Evolutionary conservation across 805 yeast genomes (phyloP), one percentile per base, ranked within the genome.

Genomic region (Teunomyces gatunensis): DNA sequence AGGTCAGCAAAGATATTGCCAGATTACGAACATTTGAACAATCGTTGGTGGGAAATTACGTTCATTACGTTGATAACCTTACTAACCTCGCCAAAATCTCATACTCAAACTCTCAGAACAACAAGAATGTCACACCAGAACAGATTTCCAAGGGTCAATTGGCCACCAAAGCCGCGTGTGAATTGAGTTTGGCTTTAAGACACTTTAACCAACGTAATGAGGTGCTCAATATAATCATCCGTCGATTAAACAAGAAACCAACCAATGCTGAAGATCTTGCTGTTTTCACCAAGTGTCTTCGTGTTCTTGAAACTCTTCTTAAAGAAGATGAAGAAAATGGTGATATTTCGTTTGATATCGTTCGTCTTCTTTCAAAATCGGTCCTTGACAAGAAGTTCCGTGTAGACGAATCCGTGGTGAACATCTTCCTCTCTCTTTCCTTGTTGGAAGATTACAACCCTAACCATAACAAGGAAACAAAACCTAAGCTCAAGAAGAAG

Each of bases 141-240:
- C 76, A 72, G 44, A 61, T 75, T 5, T 68, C 66, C 45, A 57
- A 73, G 52, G 89, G 89, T 6, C 68, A 73, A 20, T 61, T 84
- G 13, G 87, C 96, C 1, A 70, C 85, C 1, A 82, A 78, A 47
- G 91, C 96, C 1, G 87, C 91, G 0, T 87, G 95, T 63, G 95
- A 89, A 58, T 72, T 92, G 44, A 58, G 68, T 41, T 73, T 83
- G 5, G 70, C 86, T 1, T 80, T 87, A 39, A 79, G 89, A 29
- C 84, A 84, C 59, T 92, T 92, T 76, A 92, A 92, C 62, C 87
- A 78, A 60, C 77, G 95, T 51, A 75, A 77, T n/a, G 96, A 90
- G 36, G 72, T 94, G 3, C 67, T 94, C 32, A 74, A 79, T 27
- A 74, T 88, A 0, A 56, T 90, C 2, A 75, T 87, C 21, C 82